phyloP scores from a whole-genome alignment of 148 eudicot species.

The Fagopyrum esculentum region DNA sequence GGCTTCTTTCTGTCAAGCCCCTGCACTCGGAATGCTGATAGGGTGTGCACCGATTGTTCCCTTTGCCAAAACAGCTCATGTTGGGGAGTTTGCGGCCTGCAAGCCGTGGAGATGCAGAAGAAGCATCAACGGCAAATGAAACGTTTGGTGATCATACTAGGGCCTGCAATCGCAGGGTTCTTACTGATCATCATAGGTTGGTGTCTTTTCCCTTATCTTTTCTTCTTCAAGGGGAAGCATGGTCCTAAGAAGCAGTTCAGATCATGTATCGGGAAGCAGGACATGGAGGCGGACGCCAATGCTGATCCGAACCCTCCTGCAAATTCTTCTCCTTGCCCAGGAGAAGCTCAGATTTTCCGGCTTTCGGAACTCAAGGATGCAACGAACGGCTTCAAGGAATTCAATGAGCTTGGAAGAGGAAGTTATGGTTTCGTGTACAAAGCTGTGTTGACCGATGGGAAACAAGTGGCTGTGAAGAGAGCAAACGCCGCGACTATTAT shows the following conservation, averaged over 20 bases:
- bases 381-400: slow-evolving; percentile 94
- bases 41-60: slow-evolving; percentile 82
- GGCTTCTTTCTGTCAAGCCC: slow-evolving; percentile 74
- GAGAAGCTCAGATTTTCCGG: slow-evolving; percentile 74
- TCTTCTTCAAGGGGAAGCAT: slow-evolving; percentile 35
- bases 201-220: slow-evolving; percentile 49
- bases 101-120: slow-evolving; percentile 28
- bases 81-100: slow-evolving; percentile 57
- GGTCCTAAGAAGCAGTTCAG: slow-evolving; percentile 48
- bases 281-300: slow-evolving; percentile 32
- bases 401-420: slow-evolving; percentile 94
- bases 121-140: slow-evolving; percentile 42
- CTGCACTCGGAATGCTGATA: slow-evolving; percentile 52
- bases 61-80: slow-evolving; percentile 91
- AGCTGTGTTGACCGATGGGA: slow-evolving; percentile 71
- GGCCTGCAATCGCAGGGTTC: slow-evolving; percentile 56
- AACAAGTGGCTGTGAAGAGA: slow-evolving; percentile 84
- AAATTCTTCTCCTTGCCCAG: slow-evolving; percentile 47
- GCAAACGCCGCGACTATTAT: slow-evolving; percentile 98
- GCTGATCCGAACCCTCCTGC: slow-evolving; percentile 32
- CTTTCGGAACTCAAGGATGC: slow-evolving; percentile 88
- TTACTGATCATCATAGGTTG: slow-evolving; percentile 53
- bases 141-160: slow-evolving; percentile 51
- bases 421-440: slow-evolving; percentile 94
- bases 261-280: slow-evolving; percentile 54